Base-by-base conservation (phyloP, 306 rosid genomes). In the Vicia faba region DNA sequence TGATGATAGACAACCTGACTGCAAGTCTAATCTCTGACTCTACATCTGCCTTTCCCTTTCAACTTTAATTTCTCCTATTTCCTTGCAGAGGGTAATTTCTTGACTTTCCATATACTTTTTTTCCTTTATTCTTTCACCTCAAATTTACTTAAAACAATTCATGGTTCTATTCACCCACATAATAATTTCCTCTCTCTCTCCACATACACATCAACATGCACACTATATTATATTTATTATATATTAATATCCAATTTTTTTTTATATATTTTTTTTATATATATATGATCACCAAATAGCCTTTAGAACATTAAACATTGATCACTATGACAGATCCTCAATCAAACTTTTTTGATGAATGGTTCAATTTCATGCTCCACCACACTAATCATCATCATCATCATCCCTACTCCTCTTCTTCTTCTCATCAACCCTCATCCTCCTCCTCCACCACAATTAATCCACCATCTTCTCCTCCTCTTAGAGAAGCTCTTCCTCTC, bases 241-340 rank as follows among this genome's bases (percentile, higher is more conserved):
- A 69, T 60, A 36, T 33, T 60, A 20, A 20, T 20, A 20, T 20
- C 23, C 23, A 20, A 20, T 20, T 20, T 20, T 20, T 20, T 20
- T 20, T 20, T 20, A 20, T 20, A 20, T 20, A 20, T 1, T 20
- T 20, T 2, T 20, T 20, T 20, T 72, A 84, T 79, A 69, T 59
- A 55, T 55, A 55, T 12, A 55, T 28, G 11, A 71, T 53, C 54
- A 71, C 51, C 64, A 66, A 66, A 68, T 67, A 29, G 25, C 51
- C 66, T 68, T 61, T 48, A 53, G 35, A 35, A 61, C 65, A 68
- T 31, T 38, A 57, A 65, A 66, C 44, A 68, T 53, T 65, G 15
- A 53, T 44, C 56, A 71, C 76, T 41, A 88, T 88, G 95, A 68
- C 89, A 61, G 86, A 88, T 76, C 95, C 91, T 73, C 72, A 78